These are phyloP conservation scores for Aspergillus biplanus DNA, from an alignment of 495 filamentous ascomycete genomes.

Conservation along the genomic window DNA sequence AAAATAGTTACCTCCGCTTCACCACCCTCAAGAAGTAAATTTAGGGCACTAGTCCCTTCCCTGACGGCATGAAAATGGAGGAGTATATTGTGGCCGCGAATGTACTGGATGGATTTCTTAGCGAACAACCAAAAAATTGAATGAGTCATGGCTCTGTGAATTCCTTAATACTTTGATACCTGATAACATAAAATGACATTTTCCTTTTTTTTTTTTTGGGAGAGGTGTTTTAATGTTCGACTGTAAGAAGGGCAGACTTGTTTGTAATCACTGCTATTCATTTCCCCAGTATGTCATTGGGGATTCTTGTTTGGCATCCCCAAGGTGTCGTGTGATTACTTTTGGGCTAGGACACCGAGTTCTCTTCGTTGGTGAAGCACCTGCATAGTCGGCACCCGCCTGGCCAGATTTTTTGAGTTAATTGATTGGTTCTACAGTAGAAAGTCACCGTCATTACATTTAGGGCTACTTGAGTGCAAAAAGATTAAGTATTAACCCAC, in stretches of 20 bases:
- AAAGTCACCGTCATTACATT: too few relatives aligned
- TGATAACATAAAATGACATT: slow-evolving; percentile 9
- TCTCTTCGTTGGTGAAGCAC: too few relatives aligned
- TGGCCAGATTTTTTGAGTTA: too few relatives aligned
- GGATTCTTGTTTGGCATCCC: too few relatives aligned
- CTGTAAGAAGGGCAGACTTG: too few relatives aligned
- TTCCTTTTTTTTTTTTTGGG: not conserved
- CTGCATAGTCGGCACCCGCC: too few relatives aligned
- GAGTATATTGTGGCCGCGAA: slow-evolving; percentile 18
- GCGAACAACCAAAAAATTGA: slow-evolving; percentile 14
- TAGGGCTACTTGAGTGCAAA: too few relatives aligned
- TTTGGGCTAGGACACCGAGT: too few relatives aligned
- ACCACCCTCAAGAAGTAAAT: slow-evolving; percentile 47
- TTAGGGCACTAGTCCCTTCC: slow-evolving; percentile 9
- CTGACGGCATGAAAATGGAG: slow-evolving; percentile 6
- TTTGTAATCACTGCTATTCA: too few relatives aligned
- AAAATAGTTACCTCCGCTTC: slow-evolving; percentile 50
- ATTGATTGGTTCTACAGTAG: too few relatives aligned
- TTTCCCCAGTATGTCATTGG: too few relatives aligned
- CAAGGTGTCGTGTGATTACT: too few relatives aligned
- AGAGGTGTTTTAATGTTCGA: not conserved
- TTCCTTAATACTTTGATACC: slow-evolving; percentile 29
- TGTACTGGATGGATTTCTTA: slow-evolving; percentile 18
- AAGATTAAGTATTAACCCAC: not conserved
- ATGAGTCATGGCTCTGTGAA: slow-evolving; percentile 21